These are phyloP conservation scores for Komagataella populi DNA, from an alignment of 805 yeast genomes.

Conservation along the genomic window DNA sequence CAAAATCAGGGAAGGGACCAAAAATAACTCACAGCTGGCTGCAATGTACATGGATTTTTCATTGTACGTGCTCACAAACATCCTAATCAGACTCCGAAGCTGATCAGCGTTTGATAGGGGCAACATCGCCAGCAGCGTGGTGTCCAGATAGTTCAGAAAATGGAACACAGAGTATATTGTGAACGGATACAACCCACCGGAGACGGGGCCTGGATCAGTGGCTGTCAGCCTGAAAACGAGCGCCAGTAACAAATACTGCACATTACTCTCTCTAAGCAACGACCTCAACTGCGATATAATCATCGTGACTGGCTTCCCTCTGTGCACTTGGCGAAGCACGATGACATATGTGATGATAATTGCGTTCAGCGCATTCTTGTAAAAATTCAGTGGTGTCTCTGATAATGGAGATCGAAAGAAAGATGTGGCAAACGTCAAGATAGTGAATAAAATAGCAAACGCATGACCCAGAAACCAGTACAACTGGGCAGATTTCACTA, in stretches of 20 bases:
- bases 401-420: conserved; percentile 21
- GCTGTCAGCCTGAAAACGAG: conserved; percentile 26
- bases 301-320: conserved; percentile 19
- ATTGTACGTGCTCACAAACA: conserved; percentile 23
- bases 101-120: conserved; percentile 20
- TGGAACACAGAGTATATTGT: conserved; percentile 54
- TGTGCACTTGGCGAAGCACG: conserved; percentile 46
- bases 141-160: conserved; percentile 42
- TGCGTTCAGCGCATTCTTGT: conserved; percentile 30
- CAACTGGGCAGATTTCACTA: conserved; percentile 38
- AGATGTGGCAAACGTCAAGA: conserved; percentile 24
- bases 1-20: conserved; percentile 22
- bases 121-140: conserved; percentile 35
- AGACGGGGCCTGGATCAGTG: conserved; percentile 22
- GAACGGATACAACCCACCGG: conserved; percentile 45
- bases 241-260: conserved; percentile 42
- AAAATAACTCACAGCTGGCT: conserved; percentile 31
- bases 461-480: conserved; percentile 61
- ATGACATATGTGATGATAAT: conserved; percentile 48
- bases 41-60: conserved; percentile 29
- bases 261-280: conserved; percentile 39
- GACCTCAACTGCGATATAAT: conserved; percentile 14
- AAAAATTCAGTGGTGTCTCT: conserved; percentile 19
- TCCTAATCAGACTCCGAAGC: conserved; percentile 13
- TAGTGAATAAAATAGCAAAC: conserved; percentile 28